A percentile compares a stretch with the other conserved stretches of the same genome.
These are phyloP conservation scores for Pseudofabraea citricarpa DNA, from an alignment of 2,329 filamentous ascomycete species.

Conservation along the genomic window DNA sequence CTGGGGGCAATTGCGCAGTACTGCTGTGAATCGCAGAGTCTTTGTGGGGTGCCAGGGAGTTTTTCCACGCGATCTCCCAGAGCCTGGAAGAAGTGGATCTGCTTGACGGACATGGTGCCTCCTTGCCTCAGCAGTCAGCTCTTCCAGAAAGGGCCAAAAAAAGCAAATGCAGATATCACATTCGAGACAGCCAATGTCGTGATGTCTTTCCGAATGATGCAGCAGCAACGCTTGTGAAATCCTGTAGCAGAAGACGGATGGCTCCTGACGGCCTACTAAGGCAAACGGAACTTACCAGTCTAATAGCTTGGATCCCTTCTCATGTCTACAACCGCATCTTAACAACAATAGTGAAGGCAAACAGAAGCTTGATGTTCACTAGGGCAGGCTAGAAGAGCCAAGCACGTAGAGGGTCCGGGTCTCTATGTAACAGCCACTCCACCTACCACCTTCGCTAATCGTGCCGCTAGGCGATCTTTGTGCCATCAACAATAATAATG, in stretches of 20 bases:
- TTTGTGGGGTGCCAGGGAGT: neutral
- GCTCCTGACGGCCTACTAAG: too few relatives aligned
- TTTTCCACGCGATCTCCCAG: neutral
- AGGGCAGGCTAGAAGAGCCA: neutral
- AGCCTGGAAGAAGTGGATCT: neutral
- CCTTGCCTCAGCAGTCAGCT: constrained; percentile 1
- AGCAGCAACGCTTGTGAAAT: neutral
- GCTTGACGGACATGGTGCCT: neutral
- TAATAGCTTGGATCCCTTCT: too few relatives aligned
- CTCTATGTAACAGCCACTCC: neutral
- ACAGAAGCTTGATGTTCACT: neutral
- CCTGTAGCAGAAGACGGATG: too few relatives aligned
- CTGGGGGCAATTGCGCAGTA: neutral
- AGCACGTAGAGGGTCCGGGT: neutral
- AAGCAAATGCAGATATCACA: constrained; percentile 1
- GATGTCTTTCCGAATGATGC: neutral
- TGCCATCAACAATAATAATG: too few relatives aligned
- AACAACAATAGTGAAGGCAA: too few relatives aligned
- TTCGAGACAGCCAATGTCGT: neutral
- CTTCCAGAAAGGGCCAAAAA: constrained; percentile 1
- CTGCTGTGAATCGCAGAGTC: neutral
- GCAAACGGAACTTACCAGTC: too few relatives aligned
- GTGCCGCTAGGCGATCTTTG: too few relatives aligned
- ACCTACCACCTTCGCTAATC: too few relatives aligned
- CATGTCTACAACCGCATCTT: too few relatives aligned